Evolutionary conservation across 2,329 filamentous ascomycete genomes (phyloP), one percentile per base, ranked within the genome.

Genomic region (Penicillium sp.): DNA sequence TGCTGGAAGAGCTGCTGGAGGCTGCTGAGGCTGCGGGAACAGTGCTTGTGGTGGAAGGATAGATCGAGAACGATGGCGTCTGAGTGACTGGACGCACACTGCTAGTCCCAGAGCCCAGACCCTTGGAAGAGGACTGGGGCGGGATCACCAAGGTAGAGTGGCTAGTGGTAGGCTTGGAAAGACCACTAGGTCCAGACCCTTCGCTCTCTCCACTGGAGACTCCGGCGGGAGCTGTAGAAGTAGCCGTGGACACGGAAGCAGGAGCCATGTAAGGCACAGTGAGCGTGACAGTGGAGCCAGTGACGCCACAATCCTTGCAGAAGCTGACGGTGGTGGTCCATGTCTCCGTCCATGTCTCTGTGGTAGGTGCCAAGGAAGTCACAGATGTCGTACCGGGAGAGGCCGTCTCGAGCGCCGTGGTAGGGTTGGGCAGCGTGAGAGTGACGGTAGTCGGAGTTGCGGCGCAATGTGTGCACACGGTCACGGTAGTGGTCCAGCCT

Each of bases 401-500:
- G 25, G 6, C 25, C 25, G 25, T 27, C 31, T 34, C 36, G 10
- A 41, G 39, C 3, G 48, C 20, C 11, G 45, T 40, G n/a, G 47
- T 48, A 11, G 48, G 36, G 13, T 43, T 42, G 13, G 59, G 60
- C 18, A 61, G 38, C 19, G 62, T 67, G 19, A 67, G 57, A 18
- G 63, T 63, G 30, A 68, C 65, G 2, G 63, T 65, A 3, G 65
- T 67, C 7, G 66, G 62, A 7, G 54, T 65, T 7, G 59, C 45
- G 8, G 60, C 66, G 43, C 68, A 69, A 9, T 60, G 55, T 5
- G 57, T 61, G 56, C 66, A 69, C 19, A 65, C 58, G 4, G 67
- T 67, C 19, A 68, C 62, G 9, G 61, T 68, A 4, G 67, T 69
- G 8, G 61, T 67, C 60, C 65, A 70, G 30, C 60, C 66, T 33